Conservation (phyloP, 1,139 yeast genomes). For the Suhomyces anneliseae region DNA sequence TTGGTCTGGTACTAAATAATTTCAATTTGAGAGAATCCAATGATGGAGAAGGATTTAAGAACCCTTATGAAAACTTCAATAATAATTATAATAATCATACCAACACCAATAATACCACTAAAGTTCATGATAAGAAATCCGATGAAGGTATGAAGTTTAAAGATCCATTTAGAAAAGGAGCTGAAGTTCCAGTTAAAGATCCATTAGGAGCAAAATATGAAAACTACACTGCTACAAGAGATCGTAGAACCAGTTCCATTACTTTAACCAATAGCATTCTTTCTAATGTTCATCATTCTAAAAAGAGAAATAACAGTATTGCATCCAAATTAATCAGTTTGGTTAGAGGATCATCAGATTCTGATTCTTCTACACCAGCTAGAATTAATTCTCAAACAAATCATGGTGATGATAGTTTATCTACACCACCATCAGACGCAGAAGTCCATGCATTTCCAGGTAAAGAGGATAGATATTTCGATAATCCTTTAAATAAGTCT, state of each 20-base stretch:
- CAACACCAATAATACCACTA: background rate
- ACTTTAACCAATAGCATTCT: slow-evolving; percentile 1
- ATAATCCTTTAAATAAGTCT: slow-evolving; percentile 18
- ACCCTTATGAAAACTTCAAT: background rate
- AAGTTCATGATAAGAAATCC: background rate
- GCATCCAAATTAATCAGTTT: slow-evolving; percentile 12
- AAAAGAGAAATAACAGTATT: slow-evolving; percentile 7
- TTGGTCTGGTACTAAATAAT: background rate
- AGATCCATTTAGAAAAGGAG: slow-evolving; percentile 1
- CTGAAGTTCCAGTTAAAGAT: background rate
- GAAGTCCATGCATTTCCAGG: background rate
- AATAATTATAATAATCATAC: background rate
- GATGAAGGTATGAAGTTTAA: background rate
- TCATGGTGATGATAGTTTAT: slow-evolving; percentile 1
- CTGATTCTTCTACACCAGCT: slow-evolving; percentile 4
- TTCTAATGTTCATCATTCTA: background rate
- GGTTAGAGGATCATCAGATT: slow-evolving; percentile 13
- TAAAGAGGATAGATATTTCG: slow-evolving; percentile 1
- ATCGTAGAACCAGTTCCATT: slow-evolving; percentile 3
- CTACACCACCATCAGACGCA: slow-evolving; percentile 8
- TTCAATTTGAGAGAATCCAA: background rate
- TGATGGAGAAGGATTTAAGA: background rate
- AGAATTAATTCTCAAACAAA: slow-evolving; percentile 1
- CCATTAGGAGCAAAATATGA: slow-evolving; percentile 1
- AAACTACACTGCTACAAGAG: slow-evolving; percentile 2